phyloP scores from a whole-genome alignment of 352 stramenopile species.

The Pythium volutum region DNA sequence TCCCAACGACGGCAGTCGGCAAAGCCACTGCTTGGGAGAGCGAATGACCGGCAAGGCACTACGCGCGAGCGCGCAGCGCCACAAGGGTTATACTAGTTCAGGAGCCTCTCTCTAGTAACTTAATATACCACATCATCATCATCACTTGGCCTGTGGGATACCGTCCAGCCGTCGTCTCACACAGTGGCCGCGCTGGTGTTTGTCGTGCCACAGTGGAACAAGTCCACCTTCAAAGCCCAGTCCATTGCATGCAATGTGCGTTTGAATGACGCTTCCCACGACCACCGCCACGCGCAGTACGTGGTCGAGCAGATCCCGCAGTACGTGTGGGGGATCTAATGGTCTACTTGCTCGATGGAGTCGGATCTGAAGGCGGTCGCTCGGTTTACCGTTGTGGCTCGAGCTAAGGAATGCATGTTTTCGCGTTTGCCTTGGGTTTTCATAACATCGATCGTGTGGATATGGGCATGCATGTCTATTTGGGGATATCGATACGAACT shows the following conservation, averaged over 20 bases:
- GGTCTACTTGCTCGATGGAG: neutral
- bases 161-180: neutral
- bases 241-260: no score
- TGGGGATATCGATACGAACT: conserved; percentile 5
- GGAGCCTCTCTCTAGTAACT: no score
- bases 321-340: neutral
- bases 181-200: neutral
- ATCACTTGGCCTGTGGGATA: no score
- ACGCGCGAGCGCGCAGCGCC: no score
- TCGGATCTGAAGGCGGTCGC: neutral
- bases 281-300: neutral
- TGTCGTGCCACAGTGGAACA: neutral
- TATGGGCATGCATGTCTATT: conserved; percentile 12
- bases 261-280: no score
- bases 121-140: no score
- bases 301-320: neutral
- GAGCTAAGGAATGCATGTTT: neutral
- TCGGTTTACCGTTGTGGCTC: neutral
- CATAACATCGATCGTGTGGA: neutral
- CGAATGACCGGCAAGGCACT: no score
- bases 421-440: neutral
- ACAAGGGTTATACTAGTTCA: no score
- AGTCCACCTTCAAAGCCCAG: neutral
- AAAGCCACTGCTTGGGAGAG: no score
- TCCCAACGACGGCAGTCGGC: no score